A percentile compares a stretch with the other conserved stretches of the same genome.
Evolutionary conservation across 495 filamentous ascomycete genomes (phyloP).

Genomic region (Neurospora sp.): DNA sequence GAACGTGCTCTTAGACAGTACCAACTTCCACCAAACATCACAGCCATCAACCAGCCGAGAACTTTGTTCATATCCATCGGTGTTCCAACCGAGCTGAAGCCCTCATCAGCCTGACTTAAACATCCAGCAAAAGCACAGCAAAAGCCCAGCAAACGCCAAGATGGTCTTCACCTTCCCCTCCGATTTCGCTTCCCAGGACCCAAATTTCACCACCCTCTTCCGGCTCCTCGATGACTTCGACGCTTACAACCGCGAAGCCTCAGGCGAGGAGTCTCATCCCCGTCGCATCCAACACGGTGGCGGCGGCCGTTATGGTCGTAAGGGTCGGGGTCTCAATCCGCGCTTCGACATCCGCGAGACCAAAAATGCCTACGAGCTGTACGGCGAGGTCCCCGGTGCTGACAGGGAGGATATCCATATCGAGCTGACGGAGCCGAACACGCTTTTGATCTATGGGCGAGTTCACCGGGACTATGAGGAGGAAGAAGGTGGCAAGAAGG

Average conservation of each 20-base stretch:
- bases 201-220: slow-evolving; percentile 55
- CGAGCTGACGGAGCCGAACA: slow-evolving; percentile 65
- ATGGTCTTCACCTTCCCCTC: slow-evolving; percentile 19
- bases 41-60: not conserved
- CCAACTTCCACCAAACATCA: not conserved
- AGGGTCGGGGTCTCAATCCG: slow-evolving; percentile 17
- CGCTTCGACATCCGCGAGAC: slow-evolving; percentile 66
- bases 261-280: not conserved
- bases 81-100: not conserved
- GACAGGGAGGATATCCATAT: slow-evolving; percentile 63
- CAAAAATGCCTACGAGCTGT: slow-evolving; percentile 54
- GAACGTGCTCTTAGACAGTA: not conserved
- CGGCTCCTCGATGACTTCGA: slow-evolving; percentile 62
- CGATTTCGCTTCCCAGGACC: slow-evolving; percentile 17
- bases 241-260: slow-evolving; percentile 29
- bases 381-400: slow-evolving; percentile 72
- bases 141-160: slow-evolving; percentile 6
- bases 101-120: not conserved
- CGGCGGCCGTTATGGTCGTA: slow-evolving; percentile 1
- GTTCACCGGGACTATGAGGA: slow-evolving; percentile 38
- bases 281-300: not conserved
- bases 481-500: not conserved
- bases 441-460: slow-evolving; percentile 56
- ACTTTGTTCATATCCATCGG: not conserved
- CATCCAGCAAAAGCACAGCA: not conserved